phyloP scores from a whole-genome alignment of 2,329 filamentous ascomycete genomes.

The Diaporthe capsici region DNA sequence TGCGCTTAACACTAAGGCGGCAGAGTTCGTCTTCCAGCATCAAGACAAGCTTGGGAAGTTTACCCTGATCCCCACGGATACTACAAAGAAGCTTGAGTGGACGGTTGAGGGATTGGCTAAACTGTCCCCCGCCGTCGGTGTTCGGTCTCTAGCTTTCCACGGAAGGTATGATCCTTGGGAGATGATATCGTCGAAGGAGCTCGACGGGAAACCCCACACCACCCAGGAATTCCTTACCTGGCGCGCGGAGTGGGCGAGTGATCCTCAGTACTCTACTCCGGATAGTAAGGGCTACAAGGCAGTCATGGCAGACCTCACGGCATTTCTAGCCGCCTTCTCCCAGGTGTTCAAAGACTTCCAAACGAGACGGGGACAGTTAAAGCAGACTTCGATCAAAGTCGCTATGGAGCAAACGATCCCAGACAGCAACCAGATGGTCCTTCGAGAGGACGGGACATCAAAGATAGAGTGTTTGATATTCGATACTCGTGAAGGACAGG shows the following conservation, averaged over 20 bases:
- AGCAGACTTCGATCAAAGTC: conserved; percentile 9
- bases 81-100: conserved; percentile 40
- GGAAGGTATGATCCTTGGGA: conserved; percentile 37
- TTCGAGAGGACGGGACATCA: conserved; percentile 11
- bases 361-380: neutral
- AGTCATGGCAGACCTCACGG: conserved; percentile 40
- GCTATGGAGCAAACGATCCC: neutral
- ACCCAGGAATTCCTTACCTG: conserved; percentile 33
- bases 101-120: conserved; percentile 24
- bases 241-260: conserved; percentile 22
- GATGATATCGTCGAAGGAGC: conserved; percentile 31
- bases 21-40: conserved; percentile 35
- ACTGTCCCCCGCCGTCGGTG: conserved; percentile 34
- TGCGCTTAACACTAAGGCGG: conserved; percentile 38
- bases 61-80: conserved; percentile 40
- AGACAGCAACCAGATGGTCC: conserved; percentile 33
- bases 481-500: neutral
- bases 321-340: conserved; percentile 41
- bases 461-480: conserved; percentile 37
- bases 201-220: neutral
- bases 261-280: neutral
- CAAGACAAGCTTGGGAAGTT: conserved; percentile 31
- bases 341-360: conserved; percentile 16
- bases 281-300: conserved; percentile 36
- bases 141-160: conserved; percentile 39